Evolutionary conservation across 1,139 yeast species (phyloP), one percentile per base, ranked within the genome.

Genomic region (Scheffersomyces parashehatae): DNA sequence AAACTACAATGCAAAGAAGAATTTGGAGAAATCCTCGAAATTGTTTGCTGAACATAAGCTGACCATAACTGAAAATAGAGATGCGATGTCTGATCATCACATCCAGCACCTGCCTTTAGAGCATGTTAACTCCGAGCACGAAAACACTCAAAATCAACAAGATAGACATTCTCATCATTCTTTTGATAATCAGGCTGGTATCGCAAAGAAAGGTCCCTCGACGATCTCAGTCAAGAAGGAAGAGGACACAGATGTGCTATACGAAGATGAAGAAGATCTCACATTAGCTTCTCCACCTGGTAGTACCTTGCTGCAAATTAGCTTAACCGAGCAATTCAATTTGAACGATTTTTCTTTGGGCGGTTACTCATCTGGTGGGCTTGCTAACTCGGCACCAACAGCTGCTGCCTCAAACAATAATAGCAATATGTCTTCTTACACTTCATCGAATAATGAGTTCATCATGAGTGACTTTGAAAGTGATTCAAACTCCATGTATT

Each of bases 1-100:
- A 6, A 65, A 60, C 39, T 59, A 60, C 41, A 42, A 46, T 13
- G 38, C 53, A 5, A 48, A 51, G 8, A 47, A 52, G 11, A 62
- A 67, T 35, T 45, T 67, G 26, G 56, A 58, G 13, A 38, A 46
- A 10, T 66, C 68, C 12, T 54, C 67, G 10, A 56, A 54, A 39
- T 50, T 62, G 35, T 71, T 71, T 58, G 73, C 74, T 7, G 59
- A 61, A 11, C 74, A 70, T 51, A 65, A 60, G 39, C 37, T 40
- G 13, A 41, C 32, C 11, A 40, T 41, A 14, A 43, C 44, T 12
- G 49, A 46, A 38, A 39, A 28, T 30, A 43, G 28, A 30, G 47
- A 36, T 15, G 46, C 34, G 31, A 38, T 13, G 43, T 45, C 20
- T 38, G 44, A 12, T 36, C 37, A 26, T 41, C 43, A 3, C 38